phyloP scores from a whole-genome alignment of 345 rosid genomes.

The Psidium guajava region DNA sequence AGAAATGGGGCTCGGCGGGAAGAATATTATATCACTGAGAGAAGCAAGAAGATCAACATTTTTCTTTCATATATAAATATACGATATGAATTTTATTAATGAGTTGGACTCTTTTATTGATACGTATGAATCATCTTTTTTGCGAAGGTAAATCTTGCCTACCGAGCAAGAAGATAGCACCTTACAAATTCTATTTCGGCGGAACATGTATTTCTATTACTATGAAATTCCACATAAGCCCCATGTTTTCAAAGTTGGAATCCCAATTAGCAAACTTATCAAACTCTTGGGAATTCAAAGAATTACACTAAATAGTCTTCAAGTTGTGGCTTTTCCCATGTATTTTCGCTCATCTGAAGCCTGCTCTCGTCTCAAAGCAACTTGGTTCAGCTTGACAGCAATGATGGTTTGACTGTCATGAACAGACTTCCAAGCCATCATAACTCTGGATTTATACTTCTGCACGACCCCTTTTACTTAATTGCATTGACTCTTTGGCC shows the following conservation, averaged over 20 bases:
- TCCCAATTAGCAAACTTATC: background rate
- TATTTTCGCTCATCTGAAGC: background rate
- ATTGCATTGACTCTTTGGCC: background rate
- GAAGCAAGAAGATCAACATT: too few relatives aligned
- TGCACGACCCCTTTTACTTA: background rate
- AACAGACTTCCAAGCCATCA: background rate
- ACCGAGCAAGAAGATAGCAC: too few relatives aligned
- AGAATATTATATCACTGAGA: too few relatives aligned
- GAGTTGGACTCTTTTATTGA: too few relatives aligned
- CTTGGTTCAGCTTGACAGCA: background rate
- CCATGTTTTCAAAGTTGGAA: background rate
- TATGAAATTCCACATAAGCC: background rate
- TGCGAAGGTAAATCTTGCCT: too few relatives aligned
- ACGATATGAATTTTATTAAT: too few relatives aligned
- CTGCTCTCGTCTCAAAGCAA: background rate
- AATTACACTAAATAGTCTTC: background rate
- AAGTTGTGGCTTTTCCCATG: background rate
- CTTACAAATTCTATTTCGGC: too few relatives aligned
- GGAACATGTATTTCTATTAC: too few relatives aligned
- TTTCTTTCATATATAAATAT: too few relatives aligned
- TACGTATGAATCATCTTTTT: too few relatives aligned
- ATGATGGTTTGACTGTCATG: background rate
- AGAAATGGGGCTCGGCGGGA: too few relatives aligned
- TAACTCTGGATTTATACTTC: background rate
- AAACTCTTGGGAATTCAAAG: background rate